These are phyloP conservation scores for Coniochaeta prunicola DNA, from an alignment of 2,329 filamentous ascomycete genomes.

Conservation along the genomic window DNA sequence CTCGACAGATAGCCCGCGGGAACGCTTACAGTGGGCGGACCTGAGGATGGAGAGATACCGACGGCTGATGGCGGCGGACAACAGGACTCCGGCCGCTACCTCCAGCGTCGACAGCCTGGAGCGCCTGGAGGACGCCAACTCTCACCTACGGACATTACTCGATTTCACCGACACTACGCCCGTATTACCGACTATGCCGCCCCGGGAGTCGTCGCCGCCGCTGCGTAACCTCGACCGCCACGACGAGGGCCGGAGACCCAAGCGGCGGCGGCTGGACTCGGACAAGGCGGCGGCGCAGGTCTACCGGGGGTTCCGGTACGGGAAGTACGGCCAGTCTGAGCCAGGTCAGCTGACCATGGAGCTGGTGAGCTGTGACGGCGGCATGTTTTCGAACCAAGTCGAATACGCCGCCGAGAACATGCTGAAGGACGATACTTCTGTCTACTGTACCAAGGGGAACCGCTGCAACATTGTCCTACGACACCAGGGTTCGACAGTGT, in stretches of 20 bases:
- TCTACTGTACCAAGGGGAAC: constrained; percentile 86
- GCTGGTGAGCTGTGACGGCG: constrained; percentile 82
- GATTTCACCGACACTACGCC: constrained; percentile 19
- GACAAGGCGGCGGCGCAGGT: constrained; percentile 43
- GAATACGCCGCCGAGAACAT: constrained; percentile 72
- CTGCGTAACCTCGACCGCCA: constrained; percentile 28
- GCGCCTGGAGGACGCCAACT: constrained; percentile 33
- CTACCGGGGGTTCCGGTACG: constrained; percentile 65
- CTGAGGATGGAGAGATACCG: constrained; percentile 19
- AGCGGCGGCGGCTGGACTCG: constrained; percentile 64
- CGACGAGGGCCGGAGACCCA: constrained; percentile 47
- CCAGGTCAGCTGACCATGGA: constrained; percentile 78
- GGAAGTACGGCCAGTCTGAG: constrained; percentile 80
- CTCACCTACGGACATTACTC: constrained; percentile 34
- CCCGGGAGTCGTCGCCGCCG: constrained; percentile 23
- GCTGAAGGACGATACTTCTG: constrained; percentile 70
- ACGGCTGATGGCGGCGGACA: constrained; percentile 8
- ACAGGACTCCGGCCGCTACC: constrained; percentile 12
- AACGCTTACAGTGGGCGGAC: constrained; percentile 15
- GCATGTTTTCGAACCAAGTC: constrained; percentile 56
- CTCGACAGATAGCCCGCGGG: constrained; percentile 12
- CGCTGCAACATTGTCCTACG: constrained; percentile 80
- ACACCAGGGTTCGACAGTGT: constrained; percentile 73
- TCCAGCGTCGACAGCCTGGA: constrained; percentile 26
- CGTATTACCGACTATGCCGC: constrained; percentile 21